phyloP scores from a whole-genome alignment of 2,329 filamentous ascomycete genomes.

The Curvularia sp. region DNA sequence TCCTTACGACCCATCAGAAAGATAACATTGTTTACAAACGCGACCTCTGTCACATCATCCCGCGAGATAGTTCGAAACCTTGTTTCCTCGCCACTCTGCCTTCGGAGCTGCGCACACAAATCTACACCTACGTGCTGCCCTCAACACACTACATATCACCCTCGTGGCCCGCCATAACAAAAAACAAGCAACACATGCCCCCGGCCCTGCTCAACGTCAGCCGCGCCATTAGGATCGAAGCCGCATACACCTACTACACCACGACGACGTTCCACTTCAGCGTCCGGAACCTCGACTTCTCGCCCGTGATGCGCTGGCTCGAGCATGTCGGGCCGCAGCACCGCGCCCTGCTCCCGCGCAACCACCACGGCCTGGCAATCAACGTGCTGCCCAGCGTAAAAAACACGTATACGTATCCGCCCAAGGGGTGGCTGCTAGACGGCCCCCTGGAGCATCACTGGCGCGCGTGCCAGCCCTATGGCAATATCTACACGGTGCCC shows the following conservation, averaged over 20 bases:
- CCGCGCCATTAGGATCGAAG: slow-evolving; percentile 40
- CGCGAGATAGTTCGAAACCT: slow-evolving; percentile 7
- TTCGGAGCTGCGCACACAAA: slow-evolving; percentile 14
- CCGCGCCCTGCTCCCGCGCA: slow-evolving; percentile 26
- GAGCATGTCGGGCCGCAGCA: slow-evolving; percentile 24
- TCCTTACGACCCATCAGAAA: slow-evolving; percentile 11
- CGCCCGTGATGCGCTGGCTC: slow-evolving; percentile 23
- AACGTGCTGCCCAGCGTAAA: slow-evolving; percentile 14
- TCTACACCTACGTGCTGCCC: slow-evolving; percentile 21
- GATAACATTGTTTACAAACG: slow-evolving; percentile 6
- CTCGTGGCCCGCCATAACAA: not conserved
- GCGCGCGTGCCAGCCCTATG: slow-evolving; percentile 33
- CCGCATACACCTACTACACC: slow-evolving; percentile 38
- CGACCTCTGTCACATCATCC: slow-evolving; percentile 10
- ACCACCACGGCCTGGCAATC: slow-evolving; percentile 21
- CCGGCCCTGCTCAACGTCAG: slow-evolving; percentile 29
- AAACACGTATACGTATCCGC: slow-evolving; percentile 24
- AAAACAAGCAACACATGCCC: not conserved
- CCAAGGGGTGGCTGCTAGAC: slow-evolving; percentile 25
- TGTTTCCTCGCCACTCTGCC: slow-evolving; percentile 10
- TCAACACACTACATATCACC: not conserved
- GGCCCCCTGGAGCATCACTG: slow-evolving; percentile 26
- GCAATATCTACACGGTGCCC: slow-evolving; percentile 31
- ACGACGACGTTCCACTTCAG: slow-evolving; percentile 25
- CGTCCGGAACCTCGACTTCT: slow-evolving; percentile 31